Conservation (phyloP, 2,329 filamentous ascomycete genomes). For the Neodidymelliopsis sp. region DNA sequence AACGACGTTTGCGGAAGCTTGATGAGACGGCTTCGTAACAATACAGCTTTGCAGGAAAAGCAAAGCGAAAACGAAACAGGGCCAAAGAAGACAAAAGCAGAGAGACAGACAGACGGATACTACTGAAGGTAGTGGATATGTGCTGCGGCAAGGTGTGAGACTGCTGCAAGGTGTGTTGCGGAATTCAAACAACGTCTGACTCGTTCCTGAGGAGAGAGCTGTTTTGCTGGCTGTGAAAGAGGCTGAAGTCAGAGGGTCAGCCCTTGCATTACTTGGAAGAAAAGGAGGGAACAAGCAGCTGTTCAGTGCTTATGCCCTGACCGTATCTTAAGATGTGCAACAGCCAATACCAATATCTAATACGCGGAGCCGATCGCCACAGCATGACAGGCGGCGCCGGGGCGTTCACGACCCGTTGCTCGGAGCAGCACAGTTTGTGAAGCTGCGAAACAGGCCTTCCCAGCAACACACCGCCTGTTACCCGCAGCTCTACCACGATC, state of each 20-base stretch:
- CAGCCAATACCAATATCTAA: conserved; percentile 33
- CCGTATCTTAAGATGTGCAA: conserved; percentile 35
- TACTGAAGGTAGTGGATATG: conserved; percentile 36
- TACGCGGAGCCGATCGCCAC: conserved; percentile 38
- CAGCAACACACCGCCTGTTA: conserved; percentile 40
- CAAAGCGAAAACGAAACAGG: conserved; percentile 40
- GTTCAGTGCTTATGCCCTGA: conserved; percentile 29
- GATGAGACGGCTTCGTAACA: conserved; percentile 40
- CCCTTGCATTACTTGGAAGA: conserved; percentile 48
- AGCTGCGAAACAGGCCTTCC: conserved; percentile 40
- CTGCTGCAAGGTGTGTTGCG: conserved; percentile 41
- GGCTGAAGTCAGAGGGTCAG: conserved; percentile 37
- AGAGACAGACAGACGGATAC: conserved; percentile 42
- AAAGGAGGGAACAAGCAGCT: conserved; percentile 34
- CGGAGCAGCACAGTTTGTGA: conserved; percentile 30
- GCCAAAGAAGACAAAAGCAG: conserved; percentile 38
- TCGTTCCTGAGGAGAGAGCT: conserved; percentile 36
- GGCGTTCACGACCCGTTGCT: conserved; percentile 27
- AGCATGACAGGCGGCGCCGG: conserved; percentile 29
- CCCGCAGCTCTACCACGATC: conserved; percentile 20
- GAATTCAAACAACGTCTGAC: conserved; percentile 43
- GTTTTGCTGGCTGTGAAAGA: conserved; percentile 24
- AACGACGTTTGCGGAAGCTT: conserved; percentile 46
- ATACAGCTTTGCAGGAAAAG: conserved; percentile 43
- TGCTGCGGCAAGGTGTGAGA: conserved; percentile 22